phyloP scores from a whole-genome alignment of 2,329 filamentous ascomycete genomes.

The Diaporthe citrichinensis region DNA sequence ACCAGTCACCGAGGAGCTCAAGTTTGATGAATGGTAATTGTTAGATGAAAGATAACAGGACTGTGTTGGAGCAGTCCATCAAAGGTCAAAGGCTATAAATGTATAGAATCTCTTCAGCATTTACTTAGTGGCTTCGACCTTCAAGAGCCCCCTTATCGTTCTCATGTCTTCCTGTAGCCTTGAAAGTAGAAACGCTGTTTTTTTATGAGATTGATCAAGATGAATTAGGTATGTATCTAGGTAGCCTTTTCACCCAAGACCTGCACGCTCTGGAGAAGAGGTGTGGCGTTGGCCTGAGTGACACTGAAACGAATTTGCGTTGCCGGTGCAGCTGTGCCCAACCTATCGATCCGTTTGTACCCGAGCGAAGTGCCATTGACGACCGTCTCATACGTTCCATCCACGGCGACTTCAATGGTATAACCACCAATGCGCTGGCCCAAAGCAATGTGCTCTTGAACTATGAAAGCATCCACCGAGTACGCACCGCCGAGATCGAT shows the following conservation, averaged over 20 bases:
- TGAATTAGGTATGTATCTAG: background rate
- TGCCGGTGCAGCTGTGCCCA: background rate
- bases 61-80: background rate
- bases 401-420: constrained; percentile 42
- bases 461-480: constrained; percentile 46
- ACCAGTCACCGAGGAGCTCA: background rate
- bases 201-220: background rate
- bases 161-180: too few relatives aligned
- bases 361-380: constrained; percentile 13
- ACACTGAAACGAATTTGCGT: constrained; percentile 7
- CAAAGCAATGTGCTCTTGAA: constrained; percentile 48
- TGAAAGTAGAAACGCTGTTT: background rate
- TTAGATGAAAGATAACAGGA: background rate
- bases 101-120: background rate
- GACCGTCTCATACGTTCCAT: constrained; percentile 1
- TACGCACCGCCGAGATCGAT: constrained; percentile 44
- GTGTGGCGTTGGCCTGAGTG: constrained; percentile 15
- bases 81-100: background rate
- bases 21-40: background rate
- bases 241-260: background rate
- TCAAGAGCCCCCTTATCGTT: too few relatives aligned
- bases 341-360: constrained; percentile 19
- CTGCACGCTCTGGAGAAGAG: constrained; percentile 17
- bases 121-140: background rate
- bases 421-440: constrained; percentile 50